Base-by-base conservation (phyloP, 2,329 filamentous ascomycete genomes). In the Sclerotinia trifoliorum region DNA sequence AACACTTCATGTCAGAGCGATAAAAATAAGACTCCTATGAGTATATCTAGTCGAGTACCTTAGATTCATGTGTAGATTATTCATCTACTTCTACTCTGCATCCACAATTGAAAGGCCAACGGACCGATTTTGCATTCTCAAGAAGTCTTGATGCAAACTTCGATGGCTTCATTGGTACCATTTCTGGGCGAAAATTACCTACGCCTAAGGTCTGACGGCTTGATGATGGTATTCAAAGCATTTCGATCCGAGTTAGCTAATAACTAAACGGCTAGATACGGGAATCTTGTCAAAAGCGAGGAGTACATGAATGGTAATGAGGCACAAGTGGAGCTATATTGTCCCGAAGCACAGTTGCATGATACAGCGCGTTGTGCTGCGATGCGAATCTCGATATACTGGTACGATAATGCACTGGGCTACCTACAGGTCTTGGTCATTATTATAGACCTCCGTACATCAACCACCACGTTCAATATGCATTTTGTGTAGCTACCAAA, bases 381-480 rank as follows among this genome's bases (percentile, higher is more conserved):
- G 44, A 35, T 62, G 46, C 58, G 29, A 62, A 62, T 51, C 58
- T 49, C 58, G 44, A 62, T 39, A 51, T 51, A 51, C 46, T 48
- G 46, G 60, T 51, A 63, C 60, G 60, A 63, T 63, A 63, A 51
- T 63, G 60, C 60, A 63, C 60, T 63, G 60, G 60, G 46, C 46
- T 52, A 26, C 32, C 46, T 42, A 42, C 29, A 39, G 29, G 60
- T 62, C 46, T 15, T 39, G 29, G 13, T 62, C 17, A 17, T 51
- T 19, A 21, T 51, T 39, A 26, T 15, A 63, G 46, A 63, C 46
- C 21, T 26, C 32, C 46, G 29, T 63, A 63, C 60, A 51, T 63
- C 29, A 51, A 51, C 26, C 35, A 26, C 48, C 60, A 63, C 60
- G 60, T 63, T 63, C 60, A 51, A 63, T 39, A 63, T 63, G 32